A percentile compares a stretch with the other conserved stretches of the same genome.
Evolutionary conservation across 805 yeast genomes (phyloP).

Genomic region (Teunomyces pallodes): DNA sequence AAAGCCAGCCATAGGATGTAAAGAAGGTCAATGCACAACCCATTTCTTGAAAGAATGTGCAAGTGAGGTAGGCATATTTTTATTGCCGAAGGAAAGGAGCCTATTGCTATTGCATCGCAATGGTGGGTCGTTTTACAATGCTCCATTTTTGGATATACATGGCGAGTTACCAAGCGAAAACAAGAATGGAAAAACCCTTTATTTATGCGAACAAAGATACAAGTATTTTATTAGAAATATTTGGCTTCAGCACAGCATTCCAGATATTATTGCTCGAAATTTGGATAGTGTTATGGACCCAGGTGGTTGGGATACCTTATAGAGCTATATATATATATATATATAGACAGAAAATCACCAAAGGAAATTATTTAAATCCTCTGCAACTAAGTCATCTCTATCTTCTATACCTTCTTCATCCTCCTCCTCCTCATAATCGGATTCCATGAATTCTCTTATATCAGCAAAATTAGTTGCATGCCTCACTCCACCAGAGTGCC

Average conservation of each 20-base stretch:
- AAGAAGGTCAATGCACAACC: conserved; percentile 74
- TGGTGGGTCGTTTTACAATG: conserved; percentile 78
- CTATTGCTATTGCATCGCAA: conserved; percentile 64
- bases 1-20: conserved; percentile 50
- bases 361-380: neutral
- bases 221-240: conserved; percentile 61
- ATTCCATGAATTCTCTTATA: neutral
- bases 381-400: conserved; percentile 1
- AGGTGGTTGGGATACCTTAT: conserved; percentile 95
- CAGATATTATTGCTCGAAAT: conserved; percentile 73
- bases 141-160: conserved; percentile 83
- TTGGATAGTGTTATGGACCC: conserved; percentile 77
- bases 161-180: conserved; percentile 81
- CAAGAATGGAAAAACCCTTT: conserved; percentile 70
- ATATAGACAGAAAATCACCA: neutral
- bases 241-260: conserved; percentile 78
- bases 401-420: conserved; percentile 6
- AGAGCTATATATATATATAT: conserved; percentile 9
- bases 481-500: conserved; percentile 27
- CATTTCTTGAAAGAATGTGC: conserved; percentile 66
- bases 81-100: conserved; percentile 67
- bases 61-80: conserved; percentile 65
- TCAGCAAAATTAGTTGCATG: conserved; percentile 1
- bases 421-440: conserved; percentile 5
- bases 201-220: conserved; percentile 59